Evolutionary conservation across 441 rosid species (phyloP), one percentile per base, ranked within the genome.

Genomic region (Omphalea diandra): DNA sequence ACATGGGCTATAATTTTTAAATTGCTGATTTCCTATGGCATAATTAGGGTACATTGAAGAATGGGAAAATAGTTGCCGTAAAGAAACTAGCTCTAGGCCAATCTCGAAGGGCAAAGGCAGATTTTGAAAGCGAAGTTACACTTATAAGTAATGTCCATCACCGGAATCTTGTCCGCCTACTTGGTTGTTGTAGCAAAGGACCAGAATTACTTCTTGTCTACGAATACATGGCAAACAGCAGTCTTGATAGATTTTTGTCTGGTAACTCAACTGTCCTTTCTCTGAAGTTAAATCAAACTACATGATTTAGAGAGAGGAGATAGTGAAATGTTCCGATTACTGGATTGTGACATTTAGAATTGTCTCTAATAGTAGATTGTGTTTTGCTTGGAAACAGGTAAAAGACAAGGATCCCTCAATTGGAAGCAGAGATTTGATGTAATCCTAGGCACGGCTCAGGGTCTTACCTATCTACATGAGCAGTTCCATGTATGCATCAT

Each of bases 401-500:
- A 80, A 53, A 71, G 32, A 58, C 4, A 76, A 77, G 83, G 86
- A 49, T 77, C 72, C 26, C 81, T 88, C 54, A 80, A 27, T 24
- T 86, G 94, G 91, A 75, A 83, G 44, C 82, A 77, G 49, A 62
- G 87, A 50, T 53, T 43, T 65, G 82, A 83, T 53, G 75, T 88
- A 56, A 68, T 86, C 31, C 29, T 82, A 22, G 89, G 90, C 12
- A 76, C 84, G 41, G 91, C 91, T 11, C 70, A 82, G 44, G 91
- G 94, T 2, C 82, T 88, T 41, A 70, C 87, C 17, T 88, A 85
- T 74, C 68, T 83, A 24, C 88, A 86, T 15, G 89, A 83, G 46
- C 87, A 86, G 56, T 86, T 83, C 24, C 84, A 85, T 12, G 81
- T 74, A 3, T 70, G 82, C 76, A 74, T 84, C 31, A 81, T 85